phyloP scores from a whole-genome alignment of 495 filamentous ascomycete species.

The Podospora pseudopauciseta region DNA sequence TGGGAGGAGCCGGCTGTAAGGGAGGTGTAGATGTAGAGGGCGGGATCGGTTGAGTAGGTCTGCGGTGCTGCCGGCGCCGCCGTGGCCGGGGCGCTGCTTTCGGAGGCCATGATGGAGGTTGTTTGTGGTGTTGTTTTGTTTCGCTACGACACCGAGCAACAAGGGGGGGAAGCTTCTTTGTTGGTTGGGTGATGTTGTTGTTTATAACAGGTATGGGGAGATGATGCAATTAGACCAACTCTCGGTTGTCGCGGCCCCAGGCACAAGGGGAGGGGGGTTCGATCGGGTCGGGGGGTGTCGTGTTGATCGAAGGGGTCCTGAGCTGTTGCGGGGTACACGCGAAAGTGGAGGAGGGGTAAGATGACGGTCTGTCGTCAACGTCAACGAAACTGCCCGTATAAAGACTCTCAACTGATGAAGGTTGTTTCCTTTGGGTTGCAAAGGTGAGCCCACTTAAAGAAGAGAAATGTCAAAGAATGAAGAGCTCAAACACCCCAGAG shows the following conservation, averaged over 20 bases:
- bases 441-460: not conserved
- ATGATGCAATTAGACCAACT: not conserved
- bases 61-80: constrained; percentile 17
- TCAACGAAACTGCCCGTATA: not conserved
- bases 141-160: constrained; percentile 4
- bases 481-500: not conserved
- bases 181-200: not conserved
- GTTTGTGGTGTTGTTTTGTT: constrained; percentile 8
- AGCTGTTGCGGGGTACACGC: not conserved
- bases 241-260: not conserved
- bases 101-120: constrained; percentile 44
- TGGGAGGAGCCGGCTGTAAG: constrained; percentile 93
- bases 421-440: not conserved
- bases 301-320: not conserved
- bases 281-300: not conserved
- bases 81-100: constrained; percentile 29
- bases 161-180: not conserved
- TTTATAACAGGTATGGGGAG: not conserved
- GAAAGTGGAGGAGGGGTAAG: not conserved
- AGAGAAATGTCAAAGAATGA: not conserved
- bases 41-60: constrained; percentile 67
- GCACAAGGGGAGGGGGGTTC: not conserved
- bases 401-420: not conserved
- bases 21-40: constrained; percentile 90
- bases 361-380: not conserved